Conservation (phyloP, 345 rosid species). For the Nephelium lappaceum region DNA sequence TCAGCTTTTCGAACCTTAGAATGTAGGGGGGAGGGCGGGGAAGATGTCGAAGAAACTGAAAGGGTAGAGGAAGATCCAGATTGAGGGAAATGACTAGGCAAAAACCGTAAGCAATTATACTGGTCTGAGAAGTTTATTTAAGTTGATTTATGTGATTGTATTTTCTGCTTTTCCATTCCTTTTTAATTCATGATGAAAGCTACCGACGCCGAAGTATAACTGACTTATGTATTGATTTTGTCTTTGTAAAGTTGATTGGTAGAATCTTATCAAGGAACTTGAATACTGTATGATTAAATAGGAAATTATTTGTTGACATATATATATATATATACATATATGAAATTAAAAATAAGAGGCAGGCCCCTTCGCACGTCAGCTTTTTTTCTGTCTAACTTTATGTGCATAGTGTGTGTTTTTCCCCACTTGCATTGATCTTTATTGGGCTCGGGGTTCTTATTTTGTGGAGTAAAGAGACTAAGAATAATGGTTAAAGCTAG, state of each 20-base stretch:
- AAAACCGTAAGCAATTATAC: not conserved
- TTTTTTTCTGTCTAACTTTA: not conserved
- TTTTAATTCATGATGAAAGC: not conserved
- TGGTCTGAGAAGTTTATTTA: not conserved
- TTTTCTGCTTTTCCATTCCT: not conserved
- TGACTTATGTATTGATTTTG: conserved; percentile 24
- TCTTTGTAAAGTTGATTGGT: conserved; percentile 33
- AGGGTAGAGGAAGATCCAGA: not conserved
- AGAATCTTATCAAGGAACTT: conserved; percentile 14
- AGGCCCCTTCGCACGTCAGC: not conserved
- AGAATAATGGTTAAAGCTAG: not conserved
- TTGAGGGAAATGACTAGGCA: conserved; percentile 15
- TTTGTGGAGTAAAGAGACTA: not conserved
- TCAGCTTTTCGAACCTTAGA: not conserved
- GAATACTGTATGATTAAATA: conserved; percentile 23
- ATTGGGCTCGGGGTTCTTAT: not conserved
- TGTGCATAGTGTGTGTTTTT: not conserved
- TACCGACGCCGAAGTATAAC: conserved; percentile 12
- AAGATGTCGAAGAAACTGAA: not conserved
- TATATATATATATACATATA: not conserved
- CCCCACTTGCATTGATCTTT: not conserved
- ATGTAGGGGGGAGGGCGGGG: not conserved
- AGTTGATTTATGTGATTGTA: conserved; percentile 17
- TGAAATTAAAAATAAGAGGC: conserved; percentile 2
- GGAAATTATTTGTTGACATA: conserved; percentile 24